Evolutionary conservation across 2,329 filamentous ascomycete species (phyloP).

Genomic region (Arthrinium puccinioides): DNA sequence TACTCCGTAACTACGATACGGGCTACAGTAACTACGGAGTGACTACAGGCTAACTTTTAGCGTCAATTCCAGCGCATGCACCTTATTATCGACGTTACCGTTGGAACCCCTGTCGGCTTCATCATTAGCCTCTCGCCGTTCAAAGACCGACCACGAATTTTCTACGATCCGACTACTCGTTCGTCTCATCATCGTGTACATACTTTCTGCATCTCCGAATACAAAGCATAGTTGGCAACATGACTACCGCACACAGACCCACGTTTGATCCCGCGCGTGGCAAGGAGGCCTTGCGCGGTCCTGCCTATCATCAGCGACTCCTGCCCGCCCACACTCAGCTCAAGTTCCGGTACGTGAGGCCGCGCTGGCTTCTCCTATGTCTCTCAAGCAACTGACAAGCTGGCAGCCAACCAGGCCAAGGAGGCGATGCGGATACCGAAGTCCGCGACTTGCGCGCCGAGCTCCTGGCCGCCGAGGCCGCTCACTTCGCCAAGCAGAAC

Average conservation of each 20-base stretch:
- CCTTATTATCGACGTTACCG: too few species aligned
- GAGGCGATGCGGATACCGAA: slow-evolving; percentile 64
- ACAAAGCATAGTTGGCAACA: too few species aligned
- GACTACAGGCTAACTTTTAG: too few species aligned
- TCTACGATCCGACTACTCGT: too few species aligned
- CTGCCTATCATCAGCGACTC: slow-evolving; percentile 92
- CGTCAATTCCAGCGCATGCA: too few species aligned
- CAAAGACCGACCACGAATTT: too few species aligned
- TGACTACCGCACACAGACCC: slow-evolving; percentile 71
- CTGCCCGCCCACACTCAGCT: slow-evolving; percentile 89
- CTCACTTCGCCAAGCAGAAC: slow-evolving; percentile 74
- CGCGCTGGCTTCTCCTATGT: neutral
- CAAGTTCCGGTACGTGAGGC: slow-evolving; percentile 62
- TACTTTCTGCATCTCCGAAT: too few species aligned
- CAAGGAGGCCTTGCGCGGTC: slow-evolving; percentile 89
- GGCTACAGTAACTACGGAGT: too few species aligned
- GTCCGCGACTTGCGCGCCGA: slow-evolving; percentile 81
- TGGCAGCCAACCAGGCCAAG: slow-evolving; percentile 73
- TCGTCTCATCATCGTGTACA: too few species aligned
- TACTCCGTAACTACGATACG: too few species aligned
- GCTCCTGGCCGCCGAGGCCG: slow-evolving; percentile 80
- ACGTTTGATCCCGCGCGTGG: slow-evolving; percentile 95
- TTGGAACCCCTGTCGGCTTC: too few species aligned
- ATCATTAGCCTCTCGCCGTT: too few species aligned
- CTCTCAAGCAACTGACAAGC: neutral